Evolutionary conservation across 257 asterid species (phyloP).

Genomic region (Solanum bukasovii): DNA sequence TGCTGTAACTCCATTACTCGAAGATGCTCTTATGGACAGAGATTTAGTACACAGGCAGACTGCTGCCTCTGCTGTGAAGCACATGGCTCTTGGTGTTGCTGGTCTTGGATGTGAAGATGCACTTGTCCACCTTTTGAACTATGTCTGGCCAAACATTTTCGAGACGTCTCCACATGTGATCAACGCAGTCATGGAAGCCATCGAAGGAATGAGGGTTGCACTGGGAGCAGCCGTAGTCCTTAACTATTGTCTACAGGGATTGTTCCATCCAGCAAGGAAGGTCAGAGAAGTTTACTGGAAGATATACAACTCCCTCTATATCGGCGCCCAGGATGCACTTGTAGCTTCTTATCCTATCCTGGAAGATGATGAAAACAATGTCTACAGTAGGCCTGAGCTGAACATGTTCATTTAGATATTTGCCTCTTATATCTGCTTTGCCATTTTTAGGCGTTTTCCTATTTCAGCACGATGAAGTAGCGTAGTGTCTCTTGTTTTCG

Average conservation of each 20-base stretch:
- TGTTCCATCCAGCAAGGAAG: constrained; percentile 90
- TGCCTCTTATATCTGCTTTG: neutral
- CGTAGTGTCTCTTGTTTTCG: neutral
- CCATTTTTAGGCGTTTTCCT: neutral
- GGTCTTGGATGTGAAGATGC: constrained; percentile 95
- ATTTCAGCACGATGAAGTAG: neutral
- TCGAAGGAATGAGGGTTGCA: constrained; percentile 93
- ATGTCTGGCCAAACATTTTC: constrained; percentile 84
- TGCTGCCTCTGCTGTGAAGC: constrained; percentile 89
- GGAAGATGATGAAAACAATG: constrained; percentile 57
- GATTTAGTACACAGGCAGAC: constrained; percentile 83
- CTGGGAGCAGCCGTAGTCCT: constrained; percentile 71
- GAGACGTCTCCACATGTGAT: constrained; percentile 90
- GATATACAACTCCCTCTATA: constrained; percentile 69
- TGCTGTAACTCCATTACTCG: constrained; percentile 81
- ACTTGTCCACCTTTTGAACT: constrained; percentile 62
- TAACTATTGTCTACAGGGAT: constrained; percentile 80
- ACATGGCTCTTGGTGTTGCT: constrained; percentile 86
- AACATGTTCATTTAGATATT: constrained; percentile 44
- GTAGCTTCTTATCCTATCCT: constrained; percentile 81
- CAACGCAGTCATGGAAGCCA: constrained; percentile 84
- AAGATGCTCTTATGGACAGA: constrained; percentile 90
- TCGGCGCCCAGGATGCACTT: constrained; percentile 80
- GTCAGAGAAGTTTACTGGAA: constrained; percentile 95
- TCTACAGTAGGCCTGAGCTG: constrained; percentile 62